Percentiles rank a stretch among this genome's conserved stretches.
Evolutionary conservation across 805 yeast genomes (phyloP).

Genomic region (Lipomyces chichibuensis): DNA sequence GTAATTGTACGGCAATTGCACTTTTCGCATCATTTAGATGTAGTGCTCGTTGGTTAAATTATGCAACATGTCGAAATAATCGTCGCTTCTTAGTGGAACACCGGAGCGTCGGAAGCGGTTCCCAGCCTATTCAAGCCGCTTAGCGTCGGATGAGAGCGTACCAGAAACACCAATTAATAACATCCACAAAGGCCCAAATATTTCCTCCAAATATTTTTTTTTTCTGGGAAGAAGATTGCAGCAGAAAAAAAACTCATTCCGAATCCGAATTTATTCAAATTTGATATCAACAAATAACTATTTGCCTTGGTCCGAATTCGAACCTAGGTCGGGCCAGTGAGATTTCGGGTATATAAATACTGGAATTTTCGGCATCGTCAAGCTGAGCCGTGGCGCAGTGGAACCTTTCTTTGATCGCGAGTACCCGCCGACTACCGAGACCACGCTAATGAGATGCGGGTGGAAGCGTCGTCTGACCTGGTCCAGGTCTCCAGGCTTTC

Average conservation of each 20-base stretch:
- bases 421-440: slow-evolving; percentile 23
- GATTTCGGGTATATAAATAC: slow-evolving; percentile 7
- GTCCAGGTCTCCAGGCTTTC: background rate
- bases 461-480: slow-evolving; percentile 6
- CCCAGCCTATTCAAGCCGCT: too few relatives aligned
- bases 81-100: too few relatives aligned
- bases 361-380: background rate
- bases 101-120: too few relatives aligned
- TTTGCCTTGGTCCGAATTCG: background rate
- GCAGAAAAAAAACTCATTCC: background rate
- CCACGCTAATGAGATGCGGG: slow-evolving; percentile 1
- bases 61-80: too few relatives aligned
- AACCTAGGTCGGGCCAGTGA: background rate
- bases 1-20: too few relatives aligned
- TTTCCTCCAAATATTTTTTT: background rate
- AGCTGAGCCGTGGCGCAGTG: slow-evolving; percentile 22
- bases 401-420: slow-evolving; percentile 30
- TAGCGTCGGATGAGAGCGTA: too few relatives aligned
- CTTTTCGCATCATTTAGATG: too few relatives aligned
- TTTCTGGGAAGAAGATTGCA: background rate
- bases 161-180: too few relatives aligned
- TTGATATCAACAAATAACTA: too few relatives aligned
- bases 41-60: too few relatives aligned
- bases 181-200: too few relatives aligned
- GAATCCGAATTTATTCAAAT: too few relatives aligned